Evolutionary conservation across 2,329 filamentous ascomycete species (phyloP).

Genomic region (Cladophialophora carrionii): DNA sequence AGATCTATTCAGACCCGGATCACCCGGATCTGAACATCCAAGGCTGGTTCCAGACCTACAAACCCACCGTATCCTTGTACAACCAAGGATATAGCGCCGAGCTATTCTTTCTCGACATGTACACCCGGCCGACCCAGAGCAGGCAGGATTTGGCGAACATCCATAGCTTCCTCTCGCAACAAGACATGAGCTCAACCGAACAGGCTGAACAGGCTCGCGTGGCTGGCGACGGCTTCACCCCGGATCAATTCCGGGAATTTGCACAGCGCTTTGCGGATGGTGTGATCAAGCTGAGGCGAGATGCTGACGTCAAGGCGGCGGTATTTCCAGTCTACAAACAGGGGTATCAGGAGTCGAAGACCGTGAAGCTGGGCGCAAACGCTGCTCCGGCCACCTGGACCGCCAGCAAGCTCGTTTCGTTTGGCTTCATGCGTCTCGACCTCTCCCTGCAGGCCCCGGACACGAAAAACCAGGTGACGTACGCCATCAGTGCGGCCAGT

Average conservation of each 20-base stretch:
- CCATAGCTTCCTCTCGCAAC: background rate
- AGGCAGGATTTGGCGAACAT: constrained; percentile 1
- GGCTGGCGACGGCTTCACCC: background rate
- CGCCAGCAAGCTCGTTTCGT: constrained; percentile 1
- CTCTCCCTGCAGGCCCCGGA: background rate
- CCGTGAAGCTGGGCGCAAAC: background rate
- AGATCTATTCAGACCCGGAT: background rate
- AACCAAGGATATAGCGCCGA: background rate
- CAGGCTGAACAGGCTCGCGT: background rate
- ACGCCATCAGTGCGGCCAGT: background rate
- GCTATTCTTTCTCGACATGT: constrained; percentile 6
- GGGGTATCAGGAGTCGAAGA: background rate
- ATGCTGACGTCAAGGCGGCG: background rate
- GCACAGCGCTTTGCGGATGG: constrained; percentile 1
- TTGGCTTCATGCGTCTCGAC: constrained; percentile 7
- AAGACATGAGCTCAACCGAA: background rate
- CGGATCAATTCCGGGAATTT: background rate
- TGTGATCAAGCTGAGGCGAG: constrained; percentile 2
- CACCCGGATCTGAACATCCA: constrained; percentile 1
- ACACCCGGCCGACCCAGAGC: background rate
- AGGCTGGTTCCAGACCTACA: background rate
- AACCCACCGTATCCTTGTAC: background rate
- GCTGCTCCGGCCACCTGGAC: background rate
- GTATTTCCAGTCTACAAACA: background rate
- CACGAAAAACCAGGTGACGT: background rate